These are phyloP conservation scores for Meripilus lineatus DNA, from an alignment of 1,284 basidiomycete species.

Conservation along the genomic window DNA sequence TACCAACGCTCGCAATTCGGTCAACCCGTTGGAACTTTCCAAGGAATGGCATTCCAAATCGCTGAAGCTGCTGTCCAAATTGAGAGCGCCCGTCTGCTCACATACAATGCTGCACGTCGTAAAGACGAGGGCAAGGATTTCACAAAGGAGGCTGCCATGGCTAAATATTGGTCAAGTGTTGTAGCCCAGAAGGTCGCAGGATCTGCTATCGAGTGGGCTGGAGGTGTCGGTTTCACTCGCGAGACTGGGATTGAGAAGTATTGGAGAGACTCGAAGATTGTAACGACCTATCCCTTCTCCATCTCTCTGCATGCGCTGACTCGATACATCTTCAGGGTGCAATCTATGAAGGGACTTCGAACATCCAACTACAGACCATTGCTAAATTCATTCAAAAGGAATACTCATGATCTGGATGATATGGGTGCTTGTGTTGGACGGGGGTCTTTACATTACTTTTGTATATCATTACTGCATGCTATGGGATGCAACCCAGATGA, in stretches of 20 bases:
- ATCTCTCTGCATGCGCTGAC: background rate
- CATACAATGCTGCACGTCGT: conserved; percentile 93
- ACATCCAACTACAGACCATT: conserved; percentile 96
- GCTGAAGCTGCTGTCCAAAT: conserved; percentile 87
- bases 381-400: conserved; percentile 87
- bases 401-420: conserved; percentile 41
- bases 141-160: conserved; percentile 95
- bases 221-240: conserved; percentile 92
- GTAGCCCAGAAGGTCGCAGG: conserved; percentile 89
- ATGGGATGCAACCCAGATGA: background rate
- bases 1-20: conserved; percentile 95
- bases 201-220: conserved; percentile 94
- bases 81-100: conserved; percentile 88
- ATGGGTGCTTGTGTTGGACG: too few species aligned
- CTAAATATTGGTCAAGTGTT: conserved; percentile 86
- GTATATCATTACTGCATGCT: background rate
- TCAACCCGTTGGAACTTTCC: conserved; percentile 87
- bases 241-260: conserved; percentile 95
- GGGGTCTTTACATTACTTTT: too few species aligned
- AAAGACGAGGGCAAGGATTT: conserved; percentile 90
- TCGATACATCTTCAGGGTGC: conserved; percentile 54
- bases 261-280: conserved; percentile 95
- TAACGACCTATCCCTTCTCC: conserved; percentile 22
- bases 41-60: conserved; percentile 96
- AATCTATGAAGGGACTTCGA: conserved; percentile 94